Conservation (phyloP, 2,329 filamentous ascomycete species). For the Colletotrichum sansevieriae region DNA sequence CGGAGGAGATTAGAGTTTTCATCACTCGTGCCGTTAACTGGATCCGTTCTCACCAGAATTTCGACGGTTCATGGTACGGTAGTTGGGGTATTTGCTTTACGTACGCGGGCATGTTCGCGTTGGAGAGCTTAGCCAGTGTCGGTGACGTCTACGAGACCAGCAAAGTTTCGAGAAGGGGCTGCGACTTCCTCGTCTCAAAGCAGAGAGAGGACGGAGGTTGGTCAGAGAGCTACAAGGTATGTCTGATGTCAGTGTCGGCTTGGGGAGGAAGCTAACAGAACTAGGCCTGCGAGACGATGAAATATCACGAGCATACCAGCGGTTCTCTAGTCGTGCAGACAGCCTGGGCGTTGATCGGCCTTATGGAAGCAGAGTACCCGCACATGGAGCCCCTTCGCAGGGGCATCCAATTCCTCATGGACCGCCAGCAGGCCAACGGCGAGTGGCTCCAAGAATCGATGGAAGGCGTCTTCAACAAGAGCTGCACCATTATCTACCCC, state of each 20-base stretch:
- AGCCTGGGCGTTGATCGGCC: constrained; percentile 85
- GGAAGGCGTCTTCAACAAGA: constrained; percentile 99
- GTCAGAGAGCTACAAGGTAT: constrained; percentile 90
- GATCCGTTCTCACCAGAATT: constrained; percentile 82
- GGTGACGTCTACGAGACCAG: constrained; percentile 87
- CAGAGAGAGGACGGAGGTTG: constrained; percentile 93
- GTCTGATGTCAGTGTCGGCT: constrained; percentile 32
- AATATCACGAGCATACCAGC: constrained; percentile 79
- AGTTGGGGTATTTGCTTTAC: constrained; percentile 99
- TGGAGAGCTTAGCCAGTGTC: constrained; percentile 85
- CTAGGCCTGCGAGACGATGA: constrained; percentile 80
- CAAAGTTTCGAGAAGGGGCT: constrained; percentile 77
- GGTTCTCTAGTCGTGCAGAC: constrained; percentile 94
- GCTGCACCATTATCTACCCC: constrained; percentile 98
- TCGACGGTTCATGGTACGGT: constrained; percentile 96
- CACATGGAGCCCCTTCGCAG: constrained; percentile 78
- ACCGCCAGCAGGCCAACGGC: constrained; percentile 86
- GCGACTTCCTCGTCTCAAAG: constrained; percentile 86
- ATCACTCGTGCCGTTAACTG: constrained; percentile 82
- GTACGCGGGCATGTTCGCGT: constrained; percentile 95
- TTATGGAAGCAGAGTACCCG: constrained; percentile 87
- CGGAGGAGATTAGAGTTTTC: constrained; percentile 79
- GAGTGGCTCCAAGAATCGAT: constrained; percentile 97
- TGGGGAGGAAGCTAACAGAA: constrained; percentile 30
- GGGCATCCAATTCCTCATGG: constrained; percentile 85